Base-by-base conservation (phyloP, 352 stramenopile species). In the Globisporangium uncinulatum region DNA sequence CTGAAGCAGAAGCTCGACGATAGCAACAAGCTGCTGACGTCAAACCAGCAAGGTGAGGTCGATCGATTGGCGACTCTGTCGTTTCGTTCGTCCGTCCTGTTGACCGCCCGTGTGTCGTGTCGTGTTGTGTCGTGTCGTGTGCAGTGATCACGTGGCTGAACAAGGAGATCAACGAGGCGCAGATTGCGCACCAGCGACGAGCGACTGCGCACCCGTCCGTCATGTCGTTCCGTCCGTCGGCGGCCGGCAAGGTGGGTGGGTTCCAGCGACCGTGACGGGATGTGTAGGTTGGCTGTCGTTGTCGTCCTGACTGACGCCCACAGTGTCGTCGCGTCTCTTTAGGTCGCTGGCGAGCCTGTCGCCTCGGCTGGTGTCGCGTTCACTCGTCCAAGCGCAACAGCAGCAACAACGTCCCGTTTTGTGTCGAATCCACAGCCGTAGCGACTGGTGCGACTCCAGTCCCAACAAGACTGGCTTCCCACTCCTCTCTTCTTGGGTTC, bases 151-250 rank as follows among this genome's bases (percentile, higher is more conserved):
- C 83, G 32, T 96, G 86, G 81, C 60, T 96, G 32, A 95, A 96
- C 74, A 96, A 96, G 59, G 84, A 96, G 58, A 96, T 96, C 58
- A 96, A 95, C 58, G 84, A 96, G 65, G 78, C 79, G 20, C 85
- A 96, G 58, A 76, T 94, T 56, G 68, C 78, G 0, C 76, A 88
- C 52, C 84, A 89, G 24, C 65, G 80, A 47, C 69, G 78, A 46
- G 73, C 76, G 11, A 76, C 70, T 14, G 68, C 79, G 21, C 81
- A 94, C 53, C 76, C 81, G 21, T 86, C 82, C 17, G 79, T 91
- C 41, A 75, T 89, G 31, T 71, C 79, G 4, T 94, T 84, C 57
- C 75, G 65, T 15, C 81, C 83, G 13, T 67, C 73, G 32, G 19
- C 36, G 24, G 24, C 24, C 21, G 67, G 70, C 56, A 83, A 85